A percentile compares a stretch with the other conserved stretches of the same genome.
phyloP scores from a whole-genome alignment of 2,329 filamentous ascomycete genomes.

The Ceratocystis cubensis region DNA sequence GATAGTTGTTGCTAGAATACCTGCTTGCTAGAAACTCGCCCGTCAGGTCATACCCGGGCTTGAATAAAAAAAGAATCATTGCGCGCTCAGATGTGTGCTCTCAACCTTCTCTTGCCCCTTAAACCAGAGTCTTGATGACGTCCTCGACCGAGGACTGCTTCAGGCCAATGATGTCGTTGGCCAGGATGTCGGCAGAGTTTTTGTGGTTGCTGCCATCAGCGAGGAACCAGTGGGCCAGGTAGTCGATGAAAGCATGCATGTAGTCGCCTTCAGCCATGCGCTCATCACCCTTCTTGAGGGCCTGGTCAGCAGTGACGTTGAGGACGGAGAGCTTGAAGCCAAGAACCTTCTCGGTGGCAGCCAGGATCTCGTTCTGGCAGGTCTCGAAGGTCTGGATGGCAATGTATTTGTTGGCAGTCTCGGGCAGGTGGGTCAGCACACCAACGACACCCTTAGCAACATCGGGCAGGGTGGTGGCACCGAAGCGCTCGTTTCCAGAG shows the following conservation, averaged over 20 bases:
- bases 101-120: neutral
- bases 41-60: neutral
- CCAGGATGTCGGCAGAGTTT: constrained; percentile 1
- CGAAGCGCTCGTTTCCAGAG: constrained; percentile 38
- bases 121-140: constrained; percentile 8
- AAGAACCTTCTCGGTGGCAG: constrained; percentile 37
- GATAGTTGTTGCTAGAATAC: neutral
- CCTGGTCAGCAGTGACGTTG: constrained; percentile 2
- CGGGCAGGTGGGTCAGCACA: constrained; percentile 36
- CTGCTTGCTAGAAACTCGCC: constrained; percentile 3
- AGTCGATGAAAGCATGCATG: constrained; percentile 13
- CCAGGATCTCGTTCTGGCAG: constrained; percentile 36
- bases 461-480: constrained; percentile 35
- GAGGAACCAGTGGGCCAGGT: constrained; percentile 9
- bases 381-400: constrained; percentile 34
- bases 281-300: constrained; percentile 29
- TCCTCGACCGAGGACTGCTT: constrained; percentile 9
- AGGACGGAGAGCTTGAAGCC: constrained; percentile 24
- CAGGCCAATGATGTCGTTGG: constrained; percentile 14
- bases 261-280: constrained; percentile 26
- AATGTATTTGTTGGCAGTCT: constrained; percentile 41
- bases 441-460: constrained; percentile 38
- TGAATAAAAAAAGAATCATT: neutral
- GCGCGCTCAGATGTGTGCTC: neutral
- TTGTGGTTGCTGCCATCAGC: constrained; percentile 11